Conservation (phyloP, 2,329 filamentous ascomycete genomes). For the Aspergillus neoniger region DNA sequence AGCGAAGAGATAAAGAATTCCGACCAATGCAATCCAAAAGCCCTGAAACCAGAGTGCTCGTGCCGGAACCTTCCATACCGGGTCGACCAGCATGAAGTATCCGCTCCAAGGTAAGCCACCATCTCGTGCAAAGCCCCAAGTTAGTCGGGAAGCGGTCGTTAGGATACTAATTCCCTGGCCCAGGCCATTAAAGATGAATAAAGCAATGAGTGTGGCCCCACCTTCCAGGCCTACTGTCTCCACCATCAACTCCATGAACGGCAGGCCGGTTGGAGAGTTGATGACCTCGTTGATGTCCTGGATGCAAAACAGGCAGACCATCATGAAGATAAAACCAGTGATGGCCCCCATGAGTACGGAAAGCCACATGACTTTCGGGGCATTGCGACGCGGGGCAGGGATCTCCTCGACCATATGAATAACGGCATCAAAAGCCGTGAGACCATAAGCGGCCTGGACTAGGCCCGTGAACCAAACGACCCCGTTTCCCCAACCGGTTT, state of each 20-base stretch:
- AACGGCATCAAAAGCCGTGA: constrained; percentile 61
- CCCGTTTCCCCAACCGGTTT: constrained; percentile 56
- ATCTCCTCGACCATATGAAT: constrained; percentile 63
- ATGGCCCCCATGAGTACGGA: constrained; percentile 53
- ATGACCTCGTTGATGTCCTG: constrained; percentile 49
- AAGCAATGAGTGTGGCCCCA: constrained; percentile 52
- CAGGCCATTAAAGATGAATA: constrained; percentile 60
- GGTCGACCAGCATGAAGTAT: constrained; percentile 51
- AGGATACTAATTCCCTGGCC: constrained; percentile 56
- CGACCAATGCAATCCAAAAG: constrained; percentile 50
- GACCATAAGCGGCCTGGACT: constrained; percentile 58
- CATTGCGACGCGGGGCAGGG: constrained; percentile 53
- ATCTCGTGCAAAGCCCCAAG: constrained; percentile 59
- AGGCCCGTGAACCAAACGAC: constrained; percentile 62
- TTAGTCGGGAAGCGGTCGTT: constrained; percentile 55
- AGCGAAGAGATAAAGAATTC: constrained; percentile 59
- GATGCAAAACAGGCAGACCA: constrained; percentile 55
- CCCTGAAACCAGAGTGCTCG: constrained; percentile 57
- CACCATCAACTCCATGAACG: constrained; percentile 54
- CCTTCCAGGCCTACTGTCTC: constrained; percentile 44
- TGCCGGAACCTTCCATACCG: constrained; percentile 55
- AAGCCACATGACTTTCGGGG: constrained; percentile 56
- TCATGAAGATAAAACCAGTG: constrained; percentile 55
- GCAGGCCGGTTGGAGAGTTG: constrained; percentile 42
- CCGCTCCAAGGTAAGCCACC: constrained; percentile 50